These are phyloP conservation scores for Mortierella sp. DNA, from an alignment of 371 early-diverging fungal genomes.

Conservation along the genomic window DNA sequence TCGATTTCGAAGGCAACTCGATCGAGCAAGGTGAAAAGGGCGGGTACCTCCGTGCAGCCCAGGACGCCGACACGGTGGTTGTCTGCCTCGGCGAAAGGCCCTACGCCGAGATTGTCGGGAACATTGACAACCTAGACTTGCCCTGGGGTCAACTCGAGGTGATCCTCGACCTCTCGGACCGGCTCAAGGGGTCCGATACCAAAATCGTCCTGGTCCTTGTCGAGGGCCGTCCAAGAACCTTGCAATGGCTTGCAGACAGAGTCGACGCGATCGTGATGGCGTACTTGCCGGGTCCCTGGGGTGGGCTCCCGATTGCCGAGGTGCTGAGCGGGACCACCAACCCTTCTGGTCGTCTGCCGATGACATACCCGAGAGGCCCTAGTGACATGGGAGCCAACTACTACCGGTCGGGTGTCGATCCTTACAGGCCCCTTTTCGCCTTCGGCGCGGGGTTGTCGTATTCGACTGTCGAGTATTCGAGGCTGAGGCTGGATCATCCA, in stretches of 20 bases:
- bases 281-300: slow-evolving; percentile 74
- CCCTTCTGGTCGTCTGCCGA: slow-evolving; percentile 64
- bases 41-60: slow-evolving; percentile 45
- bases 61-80: slow-evolving; percentile 62
- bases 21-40: slow-evolving; percentile 51
- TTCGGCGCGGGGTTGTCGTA: slow-evolving; percentile 78
- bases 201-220: slow-evolving; percentile 66
- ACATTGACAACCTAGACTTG: slow-evolving; percentile 65
- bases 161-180: slow-evolving; percentile 29
- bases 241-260: slow-evolving; percentile 57
- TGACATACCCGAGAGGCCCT: slow-evolving; percentile 70
- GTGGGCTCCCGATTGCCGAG: slow-evolving; percentile 68
- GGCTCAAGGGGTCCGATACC: slow-evolving; percentile 35
- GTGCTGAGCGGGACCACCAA: slow-evolving; percentile 62
- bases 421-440: slow-evolving; percentile 64
- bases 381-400: slow-evolving; percentile 51
- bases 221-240: slow-evolving; percentile 71
- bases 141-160: slow-evolving; percentile 64
- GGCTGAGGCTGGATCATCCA: slow-evolving; percentile 46
- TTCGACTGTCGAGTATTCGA: slow-evolving; percentile 63
- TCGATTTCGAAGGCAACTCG: slow-evolving; percentile 57
- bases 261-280: slow-evolving; percentile 66
- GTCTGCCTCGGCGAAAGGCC: slow-evolving; percentile 65
- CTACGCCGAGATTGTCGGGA: slow-evolving; percentile 68
- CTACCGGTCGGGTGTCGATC: slow-evolving; percentile 42